These are phyloP conservation scores for Mesotaenium endlicherianum DNA, from an alignment of 139 green algal genomes.

Conservation along the genomic window DNA sequence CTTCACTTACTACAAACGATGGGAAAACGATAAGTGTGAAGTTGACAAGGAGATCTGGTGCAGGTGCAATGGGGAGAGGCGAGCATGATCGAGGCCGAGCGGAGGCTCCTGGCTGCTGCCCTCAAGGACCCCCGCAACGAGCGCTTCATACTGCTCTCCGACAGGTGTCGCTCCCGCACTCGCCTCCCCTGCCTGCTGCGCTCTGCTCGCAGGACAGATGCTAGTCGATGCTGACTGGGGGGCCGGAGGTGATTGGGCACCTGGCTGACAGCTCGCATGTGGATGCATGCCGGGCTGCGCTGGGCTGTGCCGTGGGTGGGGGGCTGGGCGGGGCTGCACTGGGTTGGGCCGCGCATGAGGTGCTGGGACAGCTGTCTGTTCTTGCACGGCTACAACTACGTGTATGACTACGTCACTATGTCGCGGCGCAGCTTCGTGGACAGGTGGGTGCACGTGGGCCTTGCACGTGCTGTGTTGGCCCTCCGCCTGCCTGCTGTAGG, in stretches of 20 bases:
- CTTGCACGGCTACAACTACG: slow-evolving; percentile 25
- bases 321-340: no score
- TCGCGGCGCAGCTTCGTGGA: slow-evolving; percentile 23
- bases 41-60: not conserved
- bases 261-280: no score
- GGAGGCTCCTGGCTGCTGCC: slow-evolving; percentile 28
- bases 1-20: no score
- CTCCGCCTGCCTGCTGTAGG: no score
- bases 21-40: not conserved
- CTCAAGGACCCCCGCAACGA: slow-evolving; percentile 41
- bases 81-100: slow-evolving; percentile 48
- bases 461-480: no score
- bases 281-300: no score
- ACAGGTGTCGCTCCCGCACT: not conserved
- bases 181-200: not conserved
- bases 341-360: no score
- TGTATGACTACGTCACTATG: slow-evolving; percentile 16
- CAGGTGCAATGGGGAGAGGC: slow-evolving; percentile 44
- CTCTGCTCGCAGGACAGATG: no score
- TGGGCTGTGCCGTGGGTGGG: not conserved
- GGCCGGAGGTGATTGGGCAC: no score
- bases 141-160: slow-evolving; percentile 50
- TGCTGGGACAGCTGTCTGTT: slow-evolving; percentile 34
- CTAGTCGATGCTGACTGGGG: no score
- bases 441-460: no score